Percentiles rank a stretch among this genome's conserved stretches.
Conservation (phyloP, 768 basidiomycete species). For the Russula emetica region DNA sequence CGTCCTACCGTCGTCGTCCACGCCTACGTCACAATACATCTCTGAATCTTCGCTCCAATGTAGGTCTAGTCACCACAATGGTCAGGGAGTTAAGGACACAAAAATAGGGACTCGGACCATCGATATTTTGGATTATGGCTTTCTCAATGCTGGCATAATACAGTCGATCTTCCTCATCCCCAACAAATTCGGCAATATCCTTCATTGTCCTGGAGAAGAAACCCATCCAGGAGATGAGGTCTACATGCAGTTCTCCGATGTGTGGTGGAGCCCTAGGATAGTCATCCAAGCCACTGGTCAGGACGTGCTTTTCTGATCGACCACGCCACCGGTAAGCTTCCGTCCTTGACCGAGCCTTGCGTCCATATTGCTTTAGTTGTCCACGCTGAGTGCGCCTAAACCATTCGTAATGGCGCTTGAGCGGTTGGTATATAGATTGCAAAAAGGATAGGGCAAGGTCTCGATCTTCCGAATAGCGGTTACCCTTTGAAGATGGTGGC, state of each 20-base stretch:
- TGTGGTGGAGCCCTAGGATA: slow-evolving; percentile 90
- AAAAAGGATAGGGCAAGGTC: slow-evolving; percentile 65
- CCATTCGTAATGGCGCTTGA: slow-evolving; percentile 94
- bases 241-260: slow-evolving; percentile 87
- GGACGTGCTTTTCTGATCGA: slow-evolving; percentile 75
- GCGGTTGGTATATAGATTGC: slow-evolving; percentile 71
- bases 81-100: slow-evolving; percentile 3
- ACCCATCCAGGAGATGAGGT: slow-evolving; percentile 94
- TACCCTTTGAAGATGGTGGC: slow-evolving; percentile 20
- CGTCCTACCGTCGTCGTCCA: slow-evolving; percentile 73
- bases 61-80: slow-evolving; percentile 52
- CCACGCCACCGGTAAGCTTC: slow-evolving; percentile 97
- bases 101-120: slow-evolving; percentile 46
- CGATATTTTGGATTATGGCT: slow-evolving; percentile 81
- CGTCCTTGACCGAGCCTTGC: slow-evolving; percentile 76
- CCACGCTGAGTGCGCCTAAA: slow-evolving; percentile 92
- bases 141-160: slow-evolving; percentile 74
- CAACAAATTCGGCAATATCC: slow-evolving; percentile 81
- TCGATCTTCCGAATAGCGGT: slow-evolving; percentile 52
- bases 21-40: slow-evolving; percentile 91
- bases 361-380: slow-evolving; percentile 85
- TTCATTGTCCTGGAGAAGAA: slow-evolving; percentile 94
- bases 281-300: slow-evolving; percentile 96
- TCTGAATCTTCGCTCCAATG: slow-evolving; percentile 87
- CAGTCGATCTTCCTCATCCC: slow-evolving; percentile 76